Percentiles rank a stretch among this genome's conserved stretches.
These are phyloP conservation scores for Fusarium sp. DNA, from an alignment of 2,329 filamentous ascomycete genomes.

Conservation along the genomic window DNA sequence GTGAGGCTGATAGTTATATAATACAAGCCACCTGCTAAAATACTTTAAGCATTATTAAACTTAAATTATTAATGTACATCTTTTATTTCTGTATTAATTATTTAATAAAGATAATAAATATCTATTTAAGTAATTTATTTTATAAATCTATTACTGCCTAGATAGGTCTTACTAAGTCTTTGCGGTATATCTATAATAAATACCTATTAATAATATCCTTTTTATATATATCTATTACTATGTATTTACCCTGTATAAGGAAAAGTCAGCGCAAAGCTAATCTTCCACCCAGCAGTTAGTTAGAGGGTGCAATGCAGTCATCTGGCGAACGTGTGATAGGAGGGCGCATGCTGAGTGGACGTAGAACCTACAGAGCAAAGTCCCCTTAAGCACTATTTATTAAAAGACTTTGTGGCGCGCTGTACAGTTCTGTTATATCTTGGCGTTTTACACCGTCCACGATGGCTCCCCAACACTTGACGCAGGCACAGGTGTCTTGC, in stretches of 20 bases:
- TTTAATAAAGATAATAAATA: no score
- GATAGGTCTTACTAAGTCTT: no score
- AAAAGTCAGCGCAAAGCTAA: background rate
- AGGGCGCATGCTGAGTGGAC: background rate
- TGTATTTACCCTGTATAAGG: background rate
- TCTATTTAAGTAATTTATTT: no score
- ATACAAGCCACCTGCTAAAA: no score
- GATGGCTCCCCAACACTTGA: background rate
- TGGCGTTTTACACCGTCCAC: accelerated
- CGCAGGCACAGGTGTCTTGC: background rate
- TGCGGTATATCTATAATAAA: no score
- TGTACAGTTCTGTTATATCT: background rate
- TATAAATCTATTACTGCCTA: no score
- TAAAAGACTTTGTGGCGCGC: accelerated
- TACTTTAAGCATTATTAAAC: no score
- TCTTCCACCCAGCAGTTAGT: background rate
- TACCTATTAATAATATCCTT: no score
- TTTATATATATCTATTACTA: no score
- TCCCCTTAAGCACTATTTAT: background rate
- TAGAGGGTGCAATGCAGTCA: background rate
- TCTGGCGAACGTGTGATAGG: background rate
- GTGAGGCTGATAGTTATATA: no score
- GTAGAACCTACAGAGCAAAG: background rate
- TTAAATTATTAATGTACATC: no score
- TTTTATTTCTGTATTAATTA: no score